Percentiles rank a stretch among this genome's conserved stretches.
Evolutionary conservation across 768 basidiomycete species (phyloP).

Genomic region (Lactifluus echinatus): DNA sequence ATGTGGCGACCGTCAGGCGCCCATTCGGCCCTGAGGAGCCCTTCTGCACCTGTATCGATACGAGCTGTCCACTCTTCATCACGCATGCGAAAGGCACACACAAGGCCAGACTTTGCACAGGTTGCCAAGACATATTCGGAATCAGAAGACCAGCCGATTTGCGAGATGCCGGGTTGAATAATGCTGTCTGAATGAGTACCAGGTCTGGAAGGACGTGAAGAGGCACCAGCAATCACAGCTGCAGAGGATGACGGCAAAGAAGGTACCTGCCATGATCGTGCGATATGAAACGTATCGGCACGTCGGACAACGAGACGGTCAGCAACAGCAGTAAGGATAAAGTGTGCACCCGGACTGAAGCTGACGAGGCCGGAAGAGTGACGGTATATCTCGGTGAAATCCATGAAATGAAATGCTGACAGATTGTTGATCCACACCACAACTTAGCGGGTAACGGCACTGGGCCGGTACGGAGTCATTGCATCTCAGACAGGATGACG

Average conservation of each 20-base stretch:
- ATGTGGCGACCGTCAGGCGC: conserved; percentile 76
- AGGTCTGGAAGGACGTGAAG: conserved; percentile 28
- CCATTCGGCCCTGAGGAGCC: conserved; percentile 85
- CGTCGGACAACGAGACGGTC: conserved; percentile 78
- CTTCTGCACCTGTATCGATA: conserved; percentile 77
- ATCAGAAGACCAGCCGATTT: conserved; percentile 80
- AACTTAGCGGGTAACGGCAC: not conserved
- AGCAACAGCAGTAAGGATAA: conserved; percentile 71
- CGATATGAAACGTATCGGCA: conserved; percentile 75
- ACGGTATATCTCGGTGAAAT: conserved; percentile 81
- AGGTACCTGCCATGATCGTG: conserved; percentile 69
- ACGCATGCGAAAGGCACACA: conserved; percentile 69
- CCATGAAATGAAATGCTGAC: conserved; percentile 40
- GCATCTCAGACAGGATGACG: conserved; percentile 16
- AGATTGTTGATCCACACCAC: not conserved
- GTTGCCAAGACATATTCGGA: conserved; percentile 81
- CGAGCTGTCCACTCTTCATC: conserved; percentile 73
- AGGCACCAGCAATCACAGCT: conserved; percentile 30
- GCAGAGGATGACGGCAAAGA: conserved; percentile 43
- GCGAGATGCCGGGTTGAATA: conserved; percentile 48
- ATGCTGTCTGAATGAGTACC: conserved; percentile 23
- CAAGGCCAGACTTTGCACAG: conserved; percentile 59
- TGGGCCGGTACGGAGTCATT: no score
- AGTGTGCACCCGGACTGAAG: conserved; percentile 84
- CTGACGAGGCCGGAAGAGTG: conserved; percentile 58